Evolutionary conservation across 202 grass and related monocot species (phyloP).

Genomic region (Panicum virgatum): DNA sequence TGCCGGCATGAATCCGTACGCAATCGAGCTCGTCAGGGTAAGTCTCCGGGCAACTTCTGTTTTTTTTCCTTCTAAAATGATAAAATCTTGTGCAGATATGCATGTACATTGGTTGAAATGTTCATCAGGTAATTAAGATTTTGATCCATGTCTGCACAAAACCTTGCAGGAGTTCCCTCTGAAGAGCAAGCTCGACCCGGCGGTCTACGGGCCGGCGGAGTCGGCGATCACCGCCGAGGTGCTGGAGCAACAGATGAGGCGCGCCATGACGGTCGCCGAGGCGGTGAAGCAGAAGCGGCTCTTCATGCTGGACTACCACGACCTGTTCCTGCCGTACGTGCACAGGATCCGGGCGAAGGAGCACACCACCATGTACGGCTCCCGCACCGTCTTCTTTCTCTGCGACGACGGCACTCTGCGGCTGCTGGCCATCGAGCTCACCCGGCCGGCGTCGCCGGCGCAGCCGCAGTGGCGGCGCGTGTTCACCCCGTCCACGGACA

Average conservation of each 20-base stretch:
- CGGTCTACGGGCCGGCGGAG: constrained; percentile 59
- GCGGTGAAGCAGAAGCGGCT: constrained; percentile 56
- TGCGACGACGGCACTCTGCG: constrained; percentile 56
- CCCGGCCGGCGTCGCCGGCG: constrained; percentile 40
- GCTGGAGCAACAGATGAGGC: constrained; percentile 55
- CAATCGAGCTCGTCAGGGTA: constrained; percentile 75
- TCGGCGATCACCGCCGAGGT: constrained; percentile 67
- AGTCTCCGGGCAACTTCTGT: not conserved
- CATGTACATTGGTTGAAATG: not conserved
- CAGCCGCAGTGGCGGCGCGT: constrained; percentile 65
- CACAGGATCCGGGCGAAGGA: constrained; percentile 61
- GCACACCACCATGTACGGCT: constrained; percentile 67
- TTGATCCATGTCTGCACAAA: not conserved
- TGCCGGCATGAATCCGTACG: constrained; percentile 74
- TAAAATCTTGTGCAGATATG: no score
- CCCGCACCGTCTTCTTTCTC: constrained; percentile 80
- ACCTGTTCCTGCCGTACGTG: constrained; percentile 75
- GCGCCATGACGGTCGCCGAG: constrained; percentile 54
- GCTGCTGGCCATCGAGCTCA: constrained; percentile 85
- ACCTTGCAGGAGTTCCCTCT: constrained; percentile 59
- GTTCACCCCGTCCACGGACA: constrained; percentile 49
- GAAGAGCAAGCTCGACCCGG: constrained; percentile 77
- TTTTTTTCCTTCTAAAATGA: no score
- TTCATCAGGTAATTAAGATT: not conserved
- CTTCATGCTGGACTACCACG: constrained; percentile 84